Conservation (phyloP, 257 asterid genomes). For the Lantana camara region DNA sequence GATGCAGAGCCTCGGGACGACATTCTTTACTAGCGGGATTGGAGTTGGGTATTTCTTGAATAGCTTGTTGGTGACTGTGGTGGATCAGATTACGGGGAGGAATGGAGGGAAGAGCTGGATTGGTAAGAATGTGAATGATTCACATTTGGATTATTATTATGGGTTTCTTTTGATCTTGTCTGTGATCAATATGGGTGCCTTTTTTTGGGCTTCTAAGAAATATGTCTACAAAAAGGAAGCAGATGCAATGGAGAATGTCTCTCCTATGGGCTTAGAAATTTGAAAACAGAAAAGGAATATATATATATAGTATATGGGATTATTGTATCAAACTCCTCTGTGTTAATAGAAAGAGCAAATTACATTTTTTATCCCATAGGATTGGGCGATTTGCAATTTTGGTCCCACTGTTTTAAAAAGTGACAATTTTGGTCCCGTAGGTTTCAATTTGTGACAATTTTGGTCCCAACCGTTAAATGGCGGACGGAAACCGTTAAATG, state of each 20-base stretch:
- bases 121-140: conserved; percentile 70
- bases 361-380: no score
- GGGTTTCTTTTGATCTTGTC: conserved; percentile 61
- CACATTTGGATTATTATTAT: conserved; percentile 77
- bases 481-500: no score
- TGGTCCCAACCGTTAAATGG: no score
- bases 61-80: conserved; percentile 73
- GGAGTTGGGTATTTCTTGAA: conserved; percentile 86
- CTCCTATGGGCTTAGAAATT: conserved; percentile 43
- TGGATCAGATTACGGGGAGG: conserved; percentile 59
- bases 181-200: conserved; percentile 43
- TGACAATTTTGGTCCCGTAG: no score
- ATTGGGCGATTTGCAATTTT: no score
- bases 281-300: not conserved
- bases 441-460: no score
- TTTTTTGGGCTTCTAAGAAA: conserved; percentile 56
- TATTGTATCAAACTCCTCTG: no score
- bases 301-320: no score
- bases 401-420: no score
- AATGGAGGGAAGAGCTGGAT: conserved; percentile 77
- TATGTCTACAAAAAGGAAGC: conserved; percentile 68
- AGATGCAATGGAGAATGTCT: conserved; percentile 27
- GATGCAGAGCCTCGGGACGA: conserved; percentile 85
- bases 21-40: conserved; percentile 83
- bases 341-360: no score